Percentiles rank a stretch among this genome's conserved stretches.
phyloP scores from a whole-genome alignment of 1,284 basidiomycete species.

The Naganishia cerealis region DNA sequence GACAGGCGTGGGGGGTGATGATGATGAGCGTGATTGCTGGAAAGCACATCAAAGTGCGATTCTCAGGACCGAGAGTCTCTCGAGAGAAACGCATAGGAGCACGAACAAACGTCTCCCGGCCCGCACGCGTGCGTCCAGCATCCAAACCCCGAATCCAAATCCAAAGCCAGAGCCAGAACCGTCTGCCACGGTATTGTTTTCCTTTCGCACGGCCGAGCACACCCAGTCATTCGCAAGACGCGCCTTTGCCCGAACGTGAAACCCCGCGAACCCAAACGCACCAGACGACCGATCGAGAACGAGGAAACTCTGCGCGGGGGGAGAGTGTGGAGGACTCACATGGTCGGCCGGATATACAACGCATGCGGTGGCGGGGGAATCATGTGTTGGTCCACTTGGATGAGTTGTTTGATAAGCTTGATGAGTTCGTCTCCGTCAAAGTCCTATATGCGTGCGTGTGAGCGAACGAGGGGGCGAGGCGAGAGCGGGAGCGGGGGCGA shows the following conservation, averaged over 20 bases:
- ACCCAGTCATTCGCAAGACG: background rate
- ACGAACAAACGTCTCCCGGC: too few species aligned
- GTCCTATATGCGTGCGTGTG: slow-evolving; percentile 52
- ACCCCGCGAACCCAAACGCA: too few species aligned
- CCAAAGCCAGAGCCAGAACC: too few species aligned
- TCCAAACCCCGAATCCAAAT: too few species aligned
- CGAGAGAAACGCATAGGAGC: too few species aligned
- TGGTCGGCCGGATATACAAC: slow-evolving; percentile 65
- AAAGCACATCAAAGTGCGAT: background rate
- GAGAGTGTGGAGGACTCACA: slow-evolving; percentile 15
- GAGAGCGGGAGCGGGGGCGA: background rate
- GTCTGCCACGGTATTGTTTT: too few species aligned
- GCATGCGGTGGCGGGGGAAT: slow-evolving; percentile 68
- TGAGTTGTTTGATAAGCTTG: slow-evolving; percentile 67
- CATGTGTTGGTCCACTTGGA: slow-evolving; percentile 70
- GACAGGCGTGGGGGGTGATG: background rate
- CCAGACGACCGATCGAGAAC: too few species aligned
- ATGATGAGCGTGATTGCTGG: background rate
- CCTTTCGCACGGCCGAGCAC: too few species aligned
- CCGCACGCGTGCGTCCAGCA: too few species aligned
- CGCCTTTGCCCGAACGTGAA: too few species aligned
- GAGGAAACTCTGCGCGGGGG: too few species aligned
- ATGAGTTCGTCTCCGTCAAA: slow-evolving; percentile 67
- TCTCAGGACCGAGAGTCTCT: too few species aligned
- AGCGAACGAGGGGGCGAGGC: background rate